Percentiles rank a stretch among this genome's conserved stretches.
Evolutionary conservation across 139 green algal genomes (phyloP).

Genomic region (Nannochloris sp.): DNA sequence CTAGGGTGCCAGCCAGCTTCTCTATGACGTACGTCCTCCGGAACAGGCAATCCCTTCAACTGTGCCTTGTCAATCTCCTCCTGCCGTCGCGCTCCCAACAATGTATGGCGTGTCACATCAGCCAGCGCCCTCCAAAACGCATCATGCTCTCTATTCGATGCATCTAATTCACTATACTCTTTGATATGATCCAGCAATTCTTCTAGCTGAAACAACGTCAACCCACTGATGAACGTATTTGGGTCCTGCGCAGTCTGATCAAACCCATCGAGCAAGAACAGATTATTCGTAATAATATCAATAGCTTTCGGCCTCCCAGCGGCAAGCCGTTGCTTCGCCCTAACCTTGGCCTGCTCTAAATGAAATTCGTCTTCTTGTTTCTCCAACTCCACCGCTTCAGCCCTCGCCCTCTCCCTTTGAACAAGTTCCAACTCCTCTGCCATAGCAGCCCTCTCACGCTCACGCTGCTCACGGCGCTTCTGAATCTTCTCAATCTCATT

Average conservation of each 20-base stretch:
- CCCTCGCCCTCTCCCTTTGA: slow-evolving; percentile 53
- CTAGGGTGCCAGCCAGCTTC: slow-evolving; percentile 44
- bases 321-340: slow-evolving; percentile 37
- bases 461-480: slow-evolving; percentile 69
- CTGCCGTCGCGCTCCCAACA: slow-evolving; percentile 23
- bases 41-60: slow-evolving; percentile 13
- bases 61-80: slow-evolving; percentile 38
- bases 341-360: slow-evolving; percentile 37
- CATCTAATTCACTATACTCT: slow-evolving; percentile 53
- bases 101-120: slow-evolving; percentile 33
- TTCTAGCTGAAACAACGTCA: slow-evolving; percentile 10
- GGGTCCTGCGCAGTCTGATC: slow-evolving; percentile 36
- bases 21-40: slow-evolving; percentile 7
- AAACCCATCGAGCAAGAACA: slow-evolving; percentile 43
- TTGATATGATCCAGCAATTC: slow-evolving; percentile 14
- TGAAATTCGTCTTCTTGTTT: slow-evolving; percentile 72
- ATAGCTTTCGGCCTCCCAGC: slow-evolving; percentile 42
- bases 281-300: slow-evolving; percentile 53
- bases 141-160: slow-evolving; percentile 33
- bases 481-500: slow-evolving; percentile 89
- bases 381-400: slow-evolving; percentile 70
- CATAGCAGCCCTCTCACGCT: slow-evolving; percentile 62
- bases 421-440: slow-evolving; percentile 81
- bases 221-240: neutral
- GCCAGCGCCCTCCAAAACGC: slow-evolving; percentile 59